phyloP scores from a whole-genome alignment of 768 basidiomycete genomes.

The Mycena filopes region DNA sequence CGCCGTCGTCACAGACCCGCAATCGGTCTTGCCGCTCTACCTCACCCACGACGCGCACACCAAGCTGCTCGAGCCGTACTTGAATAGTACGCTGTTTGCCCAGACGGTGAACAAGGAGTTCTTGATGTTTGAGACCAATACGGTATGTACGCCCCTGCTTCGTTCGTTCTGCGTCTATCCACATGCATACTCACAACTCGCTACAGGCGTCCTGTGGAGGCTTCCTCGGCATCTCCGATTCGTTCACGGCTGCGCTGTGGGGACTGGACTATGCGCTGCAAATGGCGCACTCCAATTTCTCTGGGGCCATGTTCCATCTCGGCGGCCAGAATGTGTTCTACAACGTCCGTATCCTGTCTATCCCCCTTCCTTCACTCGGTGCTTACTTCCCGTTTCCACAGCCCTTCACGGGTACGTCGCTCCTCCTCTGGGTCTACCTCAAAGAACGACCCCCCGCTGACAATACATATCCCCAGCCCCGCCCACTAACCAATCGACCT shows the following conservation, averaged over 20 bases:
- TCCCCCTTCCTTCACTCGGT: slow-evolving; percentile 46
- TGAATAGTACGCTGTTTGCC: slow-evolving; percentile 46
- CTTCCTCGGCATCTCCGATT: slow-evolving; percentile 62
- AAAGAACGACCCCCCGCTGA: too few species aligned
- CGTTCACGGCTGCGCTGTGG: slow-evolving; percentile 63
- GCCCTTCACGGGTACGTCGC: too few species aligned
- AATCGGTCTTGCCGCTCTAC: slow-evolving; percentile 53
- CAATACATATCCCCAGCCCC: slow-evolving; percentile 52
- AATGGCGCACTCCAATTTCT: slow-evolving; percentile 52
- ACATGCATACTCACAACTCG: slow-evolving; percentile 38
- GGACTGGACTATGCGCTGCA: slow-evolving; percentile 59
- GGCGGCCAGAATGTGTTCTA: slow-evolving; percentile 62
- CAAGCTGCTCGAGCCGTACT: slow-evolving; percentile 48
- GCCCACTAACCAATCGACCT: slow-evolving; percentile 66
- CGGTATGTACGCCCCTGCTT: not conserved
- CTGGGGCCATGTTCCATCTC: slow-evolving; percentile 48
- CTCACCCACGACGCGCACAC: slow-evolving; percentile 54
- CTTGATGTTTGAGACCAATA: slow-evolving; percentile 60
- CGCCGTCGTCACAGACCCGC: slow-evolving; percentile 41
- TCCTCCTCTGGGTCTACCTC: too few species aligned
- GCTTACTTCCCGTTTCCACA: too few species aligned
- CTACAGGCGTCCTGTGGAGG: slow-evolving; percentile 62
- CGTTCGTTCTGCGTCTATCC: not conserved
- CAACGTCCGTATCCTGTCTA: slow-evolving; percentile 39
- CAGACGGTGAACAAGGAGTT: slow-evolving; percentile 49